Conservation (phyloP, 768 basidiomycete genomes). For the Leucogyrophana mollusca region DNA sequence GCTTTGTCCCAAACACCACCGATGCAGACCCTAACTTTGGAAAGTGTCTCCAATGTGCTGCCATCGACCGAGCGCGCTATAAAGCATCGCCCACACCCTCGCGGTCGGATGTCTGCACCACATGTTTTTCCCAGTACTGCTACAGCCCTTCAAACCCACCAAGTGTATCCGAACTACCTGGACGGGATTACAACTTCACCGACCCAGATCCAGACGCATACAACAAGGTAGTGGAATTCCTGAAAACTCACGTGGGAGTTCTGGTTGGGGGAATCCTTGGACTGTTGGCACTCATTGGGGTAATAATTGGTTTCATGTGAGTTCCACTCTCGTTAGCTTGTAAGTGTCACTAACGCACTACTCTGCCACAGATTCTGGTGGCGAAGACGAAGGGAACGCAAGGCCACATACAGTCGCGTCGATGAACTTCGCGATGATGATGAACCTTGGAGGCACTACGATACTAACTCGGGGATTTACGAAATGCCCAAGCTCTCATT, state of each 20-base stretch:
- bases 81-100: constrained; percentile 32
- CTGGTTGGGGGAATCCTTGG: constrained; percentile 49
- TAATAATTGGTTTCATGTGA: constrained; percentile 34
- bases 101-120: constrained; percentile 49
- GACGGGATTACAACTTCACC: constrained; percentile 42
- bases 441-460: constrained; percentile 29
- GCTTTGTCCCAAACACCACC: constrained; percentile 60
- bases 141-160: constrained; percentile 60
- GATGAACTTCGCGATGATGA: constrained; percentile 27
- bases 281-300: constrained; percentile 38
- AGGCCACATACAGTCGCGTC: constrained; percentile 19
- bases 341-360: neutral
- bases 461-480: constrained; percentile 11
- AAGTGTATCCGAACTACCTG: constrained; percentile 40
- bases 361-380: constrained; percentile 24
- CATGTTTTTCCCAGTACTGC: constrained; percentile 62
- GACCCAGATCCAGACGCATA: constrained; percentile 59
- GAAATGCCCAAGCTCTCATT: constrained; percentile 9
- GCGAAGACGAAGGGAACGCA: constrained; percentile 20
- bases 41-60: constrained; percentile 61
- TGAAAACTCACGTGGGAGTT: constrained; percentile 42
- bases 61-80: constrained; percentile 53
- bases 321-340: constrained; percentile 8
- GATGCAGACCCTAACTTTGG: constrained; percentile 53
- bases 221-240: constrained; percentile 39